phyloP scores from a whole-genome alignment of 2,329 filamentous ascomycete genomes.

The Pseudocercospora musae region DNA sequence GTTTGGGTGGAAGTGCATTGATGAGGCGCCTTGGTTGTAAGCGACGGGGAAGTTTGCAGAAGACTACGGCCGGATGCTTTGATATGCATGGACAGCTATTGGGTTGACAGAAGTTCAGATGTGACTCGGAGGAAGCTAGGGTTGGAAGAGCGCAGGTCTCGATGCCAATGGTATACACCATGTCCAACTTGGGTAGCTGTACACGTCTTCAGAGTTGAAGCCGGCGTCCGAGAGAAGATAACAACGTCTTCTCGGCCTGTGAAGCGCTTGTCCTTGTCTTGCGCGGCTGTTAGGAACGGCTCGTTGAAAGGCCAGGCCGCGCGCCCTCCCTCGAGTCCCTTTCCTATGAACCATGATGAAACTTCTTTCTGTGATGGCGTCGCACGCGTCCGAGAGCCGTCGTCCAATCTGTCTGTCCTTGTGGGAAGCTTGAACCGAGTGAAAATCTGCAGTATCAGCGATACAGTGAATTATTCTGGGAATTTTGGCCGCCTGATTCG shows the following conservation, averaged over 20 bases:
- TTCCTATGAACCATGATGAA: background rate
- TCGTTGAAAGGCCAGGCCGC: too few relatives aligned
- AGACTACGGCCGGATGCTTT: background rate
- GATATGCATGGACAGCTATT: background rate
- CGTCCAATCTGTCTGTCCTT: background rate
- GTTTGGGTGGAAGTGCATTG: too few relatives aligned
- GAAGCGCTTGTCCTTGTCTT: background rate
- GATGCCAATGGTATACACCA: background rate
- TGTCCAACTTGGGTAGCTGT: background rate
- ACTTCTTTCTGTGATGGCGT: too few relatives aligned
- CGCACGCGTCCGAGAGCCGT: background rate
- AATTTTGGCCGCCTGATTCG: background rate
- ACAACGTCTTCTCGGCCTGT: background rate
- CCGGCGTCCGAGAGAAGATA: background rate
- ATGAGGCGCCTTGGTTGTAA: background rate
- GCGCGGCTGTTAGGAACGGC: background rate
- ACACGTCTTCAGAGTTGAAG: background rate
- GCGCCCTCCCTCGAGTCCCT: background rate
- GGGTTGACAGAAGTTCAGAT: too few relatives aligned
- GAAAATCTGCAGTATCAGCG: background rate
- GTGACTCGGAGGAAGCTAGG: background rate
- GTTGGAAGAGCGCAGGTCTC: background rate
- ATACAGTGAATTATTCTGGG: background rate
- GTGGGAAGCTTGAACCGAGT: background rate
- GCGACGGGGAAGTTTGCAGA: background rate